Evolutionary conservation across 1,284 basidiomycete genomes (phyloP).

Genomic region (Pseudozyma thailandica): DNA sequence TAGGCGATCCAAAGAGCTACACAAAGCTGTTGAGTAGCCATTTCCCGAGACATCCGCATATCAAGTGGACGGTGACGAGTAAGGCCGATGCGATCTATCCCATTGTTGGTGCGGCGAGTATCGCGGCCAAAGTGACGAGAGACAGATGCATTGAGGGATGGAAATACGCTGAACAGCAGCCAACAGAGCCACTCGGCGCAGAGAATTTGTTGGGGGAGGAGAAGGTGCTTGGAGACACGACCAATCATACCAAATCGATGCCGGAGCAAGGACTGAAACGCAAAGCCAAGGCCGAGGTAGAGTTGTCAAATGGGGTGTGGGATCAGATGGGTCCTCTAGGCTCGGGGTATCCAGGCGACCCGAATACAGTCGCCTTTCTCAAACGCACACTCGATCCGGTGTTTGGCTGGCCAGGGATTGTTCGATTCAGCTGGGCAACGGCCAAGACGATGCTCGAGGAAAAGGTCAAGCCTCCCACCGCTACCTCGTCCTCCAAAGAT

Average conservation of each 20-base stretch:
- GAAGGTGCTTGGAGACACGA: constrained; percentile 19
- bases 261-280: background rate
- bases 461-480: constrained; percentile 25
- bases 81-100: constrained; percentile 97
- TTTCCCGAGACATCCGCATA: constrained; percentile 60
- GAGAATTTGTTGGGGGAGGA: background rate
- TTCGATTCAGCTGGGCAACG: constrained; percentile 95
- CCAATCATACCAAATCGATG: constrained; percentile 8
- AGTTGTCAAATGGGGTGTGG: no score
- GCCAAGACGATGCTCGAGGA: constrained; percentile 88
- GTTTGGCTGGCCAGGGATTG: constrained; percentile 91
- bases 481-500: background rate
- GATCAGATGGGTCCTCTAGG: constrained; percentile 26
- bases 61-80: constrained; percentile 83
- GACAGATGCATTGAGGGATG: constrained; percentile 90
- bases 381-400: constrained; percentile 81
- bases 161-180: constrained; percentile 71
- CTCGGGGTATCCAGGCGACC: constrained; percentile 73
- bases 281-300: background rate
- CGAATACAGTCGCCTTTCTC: constrained; percentile 89
- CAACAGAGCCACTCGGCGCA: background rate
- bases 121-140: constrained; percentile 94
- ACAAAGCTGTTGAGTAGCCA: constrained; percentile 69
- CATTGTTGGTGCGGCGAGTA: constrained; percentile 94
- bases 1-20: constrained; percentile 87